Evolutionary conservation across 805 yeast species (phyloP), one percentile per base, ranked within the genome.

Genomic region (Pichia sporocuriosa): DNA sequence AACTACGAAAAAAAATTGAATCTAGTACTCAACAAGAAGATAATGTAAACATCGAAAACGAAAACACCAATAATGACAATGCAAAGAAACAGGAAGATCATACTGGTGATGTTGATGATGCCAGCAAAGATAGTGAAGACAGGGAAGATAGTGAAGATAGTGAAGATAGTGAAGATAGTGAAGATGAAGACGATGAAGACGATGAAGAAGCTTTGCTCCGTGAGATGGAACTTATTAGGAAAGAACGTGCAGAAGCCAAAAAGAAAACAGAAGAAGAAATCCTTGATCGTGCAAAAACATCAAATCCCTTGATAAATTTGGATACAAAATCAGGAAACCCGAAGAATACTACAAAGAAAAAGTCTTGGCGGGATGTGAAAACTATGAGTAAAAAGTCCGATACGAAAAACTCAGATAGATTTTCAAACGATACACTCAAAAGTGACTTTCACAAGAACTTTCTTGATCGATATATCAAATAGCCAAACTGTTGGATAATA

Each of bases 161-260:
- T 4, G 29, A 37, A 15, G 41, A 30, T 3, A 55, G 53, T 7
- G 58, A 49, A 9, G 66, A 65, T 11, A 54, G 48, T 17, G 53
- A 37, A 4, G 9, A 10, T 7, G 70, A 61, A 23, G 60, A 68
- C 22, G 74, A 72, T 33, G 64, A 68, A 37, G 79, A 75, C 28
- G 78, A 73, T 22, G 79, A 72, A n/a, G 79, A 68, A 26, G 84
- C 60, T n/a, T 54, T 71, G 4, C 32, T 68, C 23, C 47, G 52
- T 42, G 75, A 72, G 43, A 51, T 70, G 27, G 65, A 61, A 30
- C 63, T 63, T 42, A 54, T 71, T 23, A 64, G 62, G 40, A 52
- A 54, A 35, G 70, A 66, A 46, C 54, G 61, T 32, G 59, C 59
- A 43, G 52, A 52, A 26, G 52, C 52, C 21, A 53, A 47, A 38